Percentiles rank a stretch among this genome's conserved stretches.
These are phyloP conservation scores for Schrenkiella parvula DNA, from an alignment of 345 rosid genomes.

Conservation along the genomic window DNA sequence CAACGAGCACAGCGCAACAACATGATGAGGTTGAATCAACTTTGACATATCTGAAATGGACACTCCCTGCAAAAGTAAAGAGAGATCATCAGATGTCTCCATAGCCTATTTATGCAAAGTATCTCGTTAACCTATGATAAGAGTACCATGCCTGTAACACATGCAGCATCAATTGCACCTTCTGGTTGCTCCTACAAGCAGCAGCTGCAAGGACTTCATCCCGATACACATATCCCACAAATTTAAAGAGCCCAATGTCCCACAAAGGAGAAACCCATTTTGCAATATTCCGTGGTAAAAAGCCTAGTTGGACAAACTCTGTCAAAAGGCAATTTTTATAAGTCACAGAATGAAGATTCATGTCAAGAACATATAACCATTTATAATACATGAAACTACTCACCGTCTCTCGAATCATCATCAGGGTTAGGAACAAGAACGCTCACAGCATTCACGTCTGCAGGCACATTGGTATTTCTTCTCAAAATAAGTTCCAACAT, in stretches of 20 bases:
- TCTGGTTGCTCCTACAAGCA: conserved; percentile 56
- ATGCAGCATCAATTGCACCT: conserved; percentile 61
- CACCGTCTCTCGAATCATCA: conserved; percentile 50
- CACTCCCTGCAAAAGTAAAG: conserved; percentile 57
- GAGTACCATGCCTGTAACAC: conserved; percentile 61
- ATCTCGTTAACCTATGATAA: conserved; percentile 14
- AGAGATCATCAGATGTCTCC: conserved; percentile 5
- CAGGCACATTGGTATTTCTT: conserved; percentile 64
- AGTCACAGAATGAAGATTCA: background rate
- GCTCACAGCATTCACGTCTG: conserved; percentile 78
- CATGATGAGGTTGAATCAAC: conserved; percentile 45
- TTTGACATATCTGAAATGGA: conserved; percentile 49
- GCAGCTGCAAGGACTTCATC: conserved; percentile 81
- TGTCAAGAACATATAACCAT: conserved; percentile 8
- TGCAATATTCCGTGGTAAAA: conserved; percentile 70
- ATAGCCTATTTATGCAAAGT: conserved; percentile 12
- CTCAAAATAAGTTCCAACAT: conserved; percentile 70
- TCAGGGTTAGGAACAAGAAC: conserved; percentile 66
- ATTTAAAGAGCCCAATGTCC: conserved; percentile 68
- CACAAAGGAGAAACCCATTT: conserved; percentile 95
- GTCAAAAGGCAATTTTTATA: conserved; percentile 15
- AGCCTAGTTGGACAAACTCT: conserved; percentile 80
- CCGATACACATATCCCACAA: conserved; percentile 64
- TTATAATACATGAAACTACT: conserved; percentile 3
- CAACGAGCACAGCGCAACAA: conserved; percentile 54